Evolutionary conservation across 2,329 filamentous ascomycete genomes (phyloP).

Genomic region (Sclerotinia subarctica): DNA sequence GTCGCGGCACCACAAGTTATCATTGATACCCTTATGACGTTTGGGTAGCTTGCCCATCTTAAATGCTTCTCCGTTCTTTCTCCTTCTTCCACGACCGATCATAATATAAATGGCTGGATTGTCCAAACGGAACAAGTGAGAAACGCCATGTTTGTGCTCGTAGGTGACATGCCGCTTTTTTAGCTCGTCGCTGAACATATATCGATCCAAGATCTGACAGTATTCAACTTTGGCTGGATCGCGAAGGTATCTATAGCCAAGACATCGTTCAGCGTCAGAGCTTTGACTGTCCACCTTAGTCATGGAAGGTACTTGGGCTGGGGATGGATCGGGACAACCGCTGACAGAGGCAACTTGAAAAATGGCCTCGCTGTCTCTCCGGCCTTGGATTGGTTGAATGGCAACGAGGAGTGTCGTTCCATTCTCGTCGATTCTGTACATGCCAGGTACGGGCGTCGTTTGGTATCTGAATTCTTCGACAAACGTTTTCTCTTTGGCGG

Average conservation of each 20-base stretch:
- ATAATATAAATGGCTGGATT: not conserved
- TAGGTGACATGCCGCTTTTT: slow-evolving; percentile 12
- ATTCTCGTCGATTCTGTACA: slow-evolving; percentile 20
- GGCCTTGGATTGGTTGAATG: slow-evolving; percentile 4
- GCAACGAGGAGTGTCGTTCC: slow-evolving; percentile 1
- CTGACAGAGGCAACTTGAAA: not conserved
- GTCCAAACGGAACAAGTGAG: slow-evolving; percentile 5
- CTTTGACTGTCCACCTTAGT: not conserved
- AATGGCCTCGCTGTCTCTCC: slow-evolving; percentile 23
- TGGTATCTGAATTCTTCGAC: not conserved
- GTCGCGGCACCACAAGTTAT: not conserved
- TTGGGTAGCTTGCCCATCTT: not conserved
- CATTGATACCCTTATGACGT: slow-evolving; percentile 10
- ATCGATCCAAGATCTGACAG: slow-evolving; percentile 23
- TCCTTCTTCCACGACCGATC: slow-evolving; percentile 1
- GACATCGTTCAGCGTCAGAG: not conserved
- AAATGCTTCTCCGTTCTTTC: not conserved
- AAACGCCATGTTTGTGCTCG: not conserved
- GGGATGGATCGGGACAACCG: not conserved
- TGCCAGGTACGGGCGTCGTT: slow-evolving; percentile 25
- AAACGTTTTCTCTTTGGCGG: not conserved
- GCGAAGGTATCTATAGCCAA: slow-evolving; percentile 24
- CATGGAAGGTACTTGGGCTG: not conserved
- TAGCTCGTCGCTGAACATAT: slow-evolving; percentile 25
- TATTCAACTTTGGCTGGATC: slow-evolving; percentile 23